These are phyloP conservation scores for Hypsizygus marmoreus DNA, from an alignment of 768 basidiomycete genomes.

Conservation along the genomic window DNA sequence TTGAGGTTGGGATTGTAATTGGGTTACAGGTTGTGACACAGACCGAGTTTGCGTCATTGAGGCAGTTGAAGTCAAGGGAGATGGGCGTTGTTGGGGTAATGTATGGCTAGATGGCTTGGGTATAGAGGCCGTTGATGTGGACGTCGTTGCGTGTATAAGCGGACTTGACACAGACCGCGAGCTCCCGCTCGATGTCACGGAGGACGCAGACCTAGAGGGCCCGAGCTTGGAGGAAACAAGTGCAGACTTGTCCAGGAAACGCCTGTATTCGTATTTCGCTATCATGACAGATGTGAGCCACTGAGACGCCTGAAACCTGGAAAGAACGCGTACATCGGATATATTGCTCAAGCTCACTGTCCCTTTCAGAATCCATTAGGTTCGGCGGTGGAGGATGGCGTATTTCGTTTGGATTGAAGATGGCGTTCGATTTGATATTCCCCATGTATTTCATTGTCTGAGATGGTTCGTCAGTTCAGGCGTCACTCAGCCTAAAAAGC, in stretches of 20 bases:
- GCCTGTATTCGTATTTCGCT: slow-evolving; percentile 83
- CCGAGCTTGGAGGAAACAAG: slow-evolving; percentile 49
- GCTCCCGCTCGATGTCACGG: slow-evolving; percentile 19
- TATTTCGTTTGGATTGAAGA: slow-evolving; percentile 82
- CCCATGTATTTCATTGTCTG: slow-evolving; percentile 82
- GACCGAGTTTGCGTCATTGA: slow-evolving; percentile 19
- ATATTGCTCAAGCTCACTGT: slow-evolving; percentile 89
- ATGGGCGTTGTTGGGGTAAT: slow-evolving; percentile 16
- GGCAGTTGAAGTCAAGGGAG: slow-evolving; percentile 15
- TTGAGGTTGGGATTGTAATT: slow-evolving; percentile 19
- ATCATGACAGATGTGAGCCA: slow-evolving; percentile 8
- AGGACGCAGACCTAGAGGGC: slow-evolving; percentile 41
- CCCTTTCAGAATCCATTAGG: slow-evolving; percentile 75
- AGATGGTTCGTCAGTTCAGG: slow-evolving; percentile 10
- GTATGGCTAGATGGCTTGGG: slow-evolving; percentile 13
- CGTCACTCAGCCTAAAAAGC: slow-evolving; percentile 11
- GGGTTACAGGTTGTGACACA: slow-evolving; percentile 24
- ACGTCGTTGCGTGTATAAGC: slow-evolving; percentile 22
- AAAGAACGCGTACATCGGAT: slow-evolving; percentile 67
- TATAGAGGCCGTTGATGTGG: slow-evolving; percentile 16
- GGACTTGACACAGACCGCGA: slow-evolving; percentile 21
- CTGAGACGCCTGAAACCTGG: slow-evolving; percentile 1
- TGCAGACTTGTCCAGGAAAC: slow-evolving; percentile 56
- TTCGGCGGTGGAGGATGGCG: slow-evolving; percentile 83
- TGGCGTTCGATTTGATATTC: slow-evolving; percentile 76